Conservation (phyloP, 2,329 filamentous ascomycete species). For the Pseudogymnoascus sp. region DNA sequence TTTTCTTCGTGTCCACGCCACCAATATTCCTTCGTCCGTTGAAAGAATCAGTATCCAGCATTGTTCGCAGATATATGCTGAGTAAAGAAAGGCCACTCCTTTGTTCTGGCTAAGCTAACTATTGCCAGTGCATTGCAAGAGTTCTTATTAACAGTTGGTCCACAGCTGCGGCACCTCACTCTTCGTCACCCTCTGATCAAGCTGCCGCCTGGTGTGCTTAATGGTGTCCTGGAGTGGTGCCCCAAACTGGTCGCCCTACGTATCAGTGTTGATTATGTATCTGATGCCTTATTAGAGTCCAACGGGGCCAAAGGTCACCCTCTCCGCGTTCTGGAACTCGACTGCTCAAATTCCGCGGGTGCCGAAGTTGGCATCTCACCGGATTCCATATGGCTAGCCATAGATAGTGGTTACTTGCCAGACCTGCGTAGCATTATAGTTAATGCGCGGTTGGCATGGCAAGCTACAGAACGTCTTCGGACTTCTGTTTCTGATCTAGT, state of each 20-base stretch:
- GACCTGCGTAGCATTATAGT: slow-evolving; percentile 25
- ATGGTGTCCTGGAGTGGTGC: slow-evolving; percentile 20
- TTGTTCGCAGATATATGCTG: slow-evolving; percentile 21
- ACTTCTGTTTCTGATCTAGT: slow-evolving; percentile 20
- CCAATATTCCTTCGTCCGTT: slow-evolving; percentile 17
- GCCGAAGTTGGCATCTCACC: slow-evolving; percentile 21
- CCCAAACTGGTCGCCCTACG: slow-evolving; percentile 21
- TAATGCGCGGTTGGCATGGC: slow-evolving; percentile 25
- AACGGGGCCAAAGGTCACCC: slow-evolving; percentile 17
- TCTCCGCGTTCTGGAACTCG: slow-evolving; percentile 25
- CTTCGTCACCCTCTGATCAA: slow-evolving; percentile 27
- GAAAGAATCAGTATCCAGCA: slow-evolving; percentile 25
- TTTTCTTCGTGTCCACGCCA: slow-evolving; percentile 21
- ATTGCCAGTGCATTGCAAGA: slow-evolving; percentile 13
- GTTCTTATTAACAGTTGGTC: slow-evolving; percentile 19
- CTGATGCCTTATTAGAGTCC: slow-evolving; percentile 18
- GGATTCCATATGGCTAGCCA: slow-evolving; percentile 20
- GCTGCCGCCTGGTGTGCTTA: slow-evolving; percentile 18
- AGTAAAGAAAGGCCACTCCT: not conserved
- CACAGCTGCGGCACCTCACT: slow-evolving; percentile 23
- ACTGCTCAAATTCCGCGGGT: slow-evolving; percentile 22
- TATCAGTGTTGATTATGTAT: slow-evolving; percentile 27
- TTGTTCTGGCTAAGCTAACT: slow-evolving; percentile 1
- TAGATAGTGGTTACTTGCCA: slow-evolving; percentile 21
- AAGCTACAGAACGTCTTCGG: slow-evolving; percentile 17